Conservation (phyloP, 2,329 filamentous ascomycete species). For the Thelonectria olida region DNA sequence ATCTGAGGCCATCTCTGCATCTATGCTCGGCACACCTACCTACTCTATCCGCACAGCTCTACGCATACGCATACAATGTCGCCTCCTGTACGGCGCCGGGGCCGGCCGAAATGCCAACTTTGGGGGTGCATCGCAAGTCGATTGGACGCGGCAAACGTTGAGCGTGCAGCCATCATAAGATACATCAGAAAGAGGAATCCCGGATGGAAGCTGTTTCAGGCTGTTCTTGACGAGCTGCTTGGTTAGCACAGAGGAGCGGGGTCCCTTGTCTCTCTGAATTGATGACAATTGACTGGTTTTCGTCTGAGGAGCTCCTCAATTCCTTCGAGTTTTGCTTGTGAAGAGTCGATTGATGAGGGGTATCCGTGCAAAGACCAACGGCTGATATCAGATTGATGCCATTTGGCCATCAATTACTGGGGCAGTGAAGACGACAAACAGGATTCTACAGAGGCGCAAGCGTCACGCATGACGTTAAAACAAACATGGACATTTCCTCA, state of each 20-base stretch:
- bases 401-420: no score
- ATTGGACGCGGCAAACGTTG: background rate
- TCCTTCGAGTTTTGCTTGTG: no score
- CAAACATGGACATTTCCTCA: constrained; percentile 4
- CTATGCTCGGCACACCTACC: background rate
- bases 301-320: no score
- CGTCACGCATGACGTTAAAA: constrained; percentile 5
- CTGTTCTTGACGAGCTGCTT: background rate
- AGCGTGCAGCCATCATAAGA: background rate
- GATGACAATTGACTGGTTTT: no score
- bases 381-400: no score
- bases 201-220: background rate
- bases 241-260: no score
- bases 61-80: background rate
- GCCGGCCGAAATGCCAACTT: background rate
- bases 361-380: no score
- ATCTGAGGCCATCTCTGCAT: background rate
- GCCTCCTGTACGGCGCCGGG: background rate
- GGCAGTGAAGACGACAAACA: no score
- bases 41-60: background rate
- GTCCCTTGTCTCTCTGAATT: no score
- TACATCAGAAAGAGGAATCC: background rate
- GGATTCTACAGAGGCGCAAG: background rate
- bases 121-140: background rate
- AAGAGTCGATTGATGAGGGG: no score